Percentiles rank a stretch among this genome's conserved stretches.
phyloP scores from a whole-genome alignment of 805 yeast genomes.

The Starmerella cellae region DNA sequence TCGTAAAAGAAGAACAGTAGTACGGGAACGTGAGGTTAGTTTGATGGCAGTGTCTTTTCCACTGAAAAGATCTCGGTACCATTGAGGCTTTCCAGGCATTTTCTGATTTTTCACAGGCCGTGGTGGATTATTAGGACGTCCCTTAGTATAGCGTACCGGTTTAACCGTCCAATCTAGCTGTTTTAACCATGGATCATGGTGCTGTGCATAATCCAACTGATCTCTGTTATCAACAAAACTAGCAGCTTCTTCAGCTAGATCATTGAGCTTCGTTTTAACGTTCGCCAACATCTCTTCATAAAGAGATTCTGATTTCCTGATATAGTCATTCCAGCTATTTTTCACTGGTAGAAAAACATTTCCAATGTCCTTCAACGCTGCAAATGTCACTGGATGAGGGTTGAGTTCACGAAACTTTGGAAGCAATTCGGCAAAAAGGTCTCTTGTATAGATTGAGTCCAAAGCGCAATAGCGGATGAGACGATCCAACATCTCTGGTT shows the following conservation, averaged over 20 bases:
- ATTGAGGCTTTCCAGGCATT: slow-evolving; percentile 81
- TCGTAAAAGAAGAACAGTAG: slow-evolving; percentile 61
- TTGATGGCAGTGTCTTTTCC: slow-evolving; percentile 13
- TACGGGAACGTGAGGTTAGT: slow-evolving; percentile 58
- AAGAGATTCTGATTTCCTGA: slow-evolving; percentile 51
- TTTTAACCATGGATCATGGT: slow-evolving; percentile 70
- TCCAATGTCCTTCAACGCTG: slow-evolving; percentile 65
- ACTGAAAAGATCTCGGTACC: slow-evolving; percentile 60
- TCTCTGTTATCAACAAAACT: slow-evolving; percentile 33
- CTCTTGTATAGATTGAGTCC: slow-evolving; percentile 67
- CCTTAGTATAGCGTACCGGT: slow-evolving; percentile 53
- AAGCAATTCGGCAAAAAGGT: slow-evolving; percentile 51
- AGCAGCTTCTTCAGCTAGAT: slow-evolving; percentile 49
- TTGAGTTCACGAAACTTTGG: slow-evolving; percentile 55
- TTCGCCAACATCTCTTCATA: slow-evolving; percentile 46
- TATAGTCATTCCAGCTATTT: slow-evolving; percentile 55
- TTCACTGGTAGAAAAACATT: slow-evolving; percentile 69
- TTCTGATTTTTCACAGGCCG: slow-evolving; percentile 47
- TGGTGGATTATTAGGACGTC: slow-evolving; percentile 37
- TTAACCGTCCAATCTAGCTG: slow-evolving; percentile 79
- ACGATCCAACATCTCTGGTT: slow-evolving; percentile 36
- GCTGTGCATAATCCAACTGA: slow-evolving; percentile 22
- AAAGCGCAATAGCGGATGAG: slow-evolving; percentile 71
- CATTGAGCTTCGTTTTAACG: slow-evolving; percentile 46
- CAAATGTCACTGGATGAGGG: slow-evolving; percentile 92